Evolutionary conservation across 345 rosid species (phyloP), one percentile per base, ranked within the genome.

Genomic region (Ailanthus altissimus): DNA sequence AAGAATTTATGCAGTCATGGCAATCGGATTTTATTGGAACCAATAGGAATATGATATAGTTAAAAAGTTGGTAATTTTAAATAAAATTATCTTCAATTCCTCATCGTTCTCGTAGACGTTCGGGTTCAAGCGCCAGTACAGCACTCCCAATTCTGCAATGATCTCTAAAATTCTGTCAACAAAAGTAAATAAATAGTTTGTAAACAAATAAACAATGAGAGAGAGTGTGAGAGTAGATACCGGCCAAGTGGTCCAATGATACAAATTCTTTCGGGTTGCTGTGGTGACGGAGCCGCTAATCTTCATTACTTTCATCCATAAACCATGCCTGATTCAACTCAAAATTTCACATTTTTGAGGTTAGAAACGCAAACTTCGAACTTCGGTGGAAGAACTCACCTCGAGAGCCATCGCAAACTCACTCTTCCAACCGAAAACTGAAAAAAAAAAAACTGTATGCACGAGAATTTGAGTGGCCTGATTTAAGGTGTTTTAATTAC

Each of bases 91-190:
- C 77, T 56, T 45, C 79, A 91, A 84, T 49, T 91, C 89, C 21
- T 81, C 80, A 80, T 93, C 97, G 54, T 89, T 88, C 86, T 94
- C 97, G n/a, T 88, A 90, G 79, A 86, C 81, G 26, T 82, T 73
- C 2, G 92, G 97, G 69, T 90, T 91, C 91, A 93, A 80, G 36
- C 86, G 83, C 98, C 98, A 94, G 77, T 86, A 89, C 59, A 94
- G 65, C 66, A 93, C 91, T 70, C 98, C 98, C 73, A 90, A 70
- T 46, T 88, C 97, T 93, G 86, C 84, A 73, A 16, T n/a, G 53
- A 8, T 66, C 70, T 66, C 70, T 6, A 46, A 14, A 63, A 38
- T 12, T 62, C 43, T 62, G 16, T 53, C 56, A 63, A 21, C 6
- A 16, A 53, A 46, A 26, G 20, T 28, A 18, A 0, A 15, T 25